Conservation (phyloP, 2,329 filamentous ascomycete species). For the Botrytis deweyae region DNA sequence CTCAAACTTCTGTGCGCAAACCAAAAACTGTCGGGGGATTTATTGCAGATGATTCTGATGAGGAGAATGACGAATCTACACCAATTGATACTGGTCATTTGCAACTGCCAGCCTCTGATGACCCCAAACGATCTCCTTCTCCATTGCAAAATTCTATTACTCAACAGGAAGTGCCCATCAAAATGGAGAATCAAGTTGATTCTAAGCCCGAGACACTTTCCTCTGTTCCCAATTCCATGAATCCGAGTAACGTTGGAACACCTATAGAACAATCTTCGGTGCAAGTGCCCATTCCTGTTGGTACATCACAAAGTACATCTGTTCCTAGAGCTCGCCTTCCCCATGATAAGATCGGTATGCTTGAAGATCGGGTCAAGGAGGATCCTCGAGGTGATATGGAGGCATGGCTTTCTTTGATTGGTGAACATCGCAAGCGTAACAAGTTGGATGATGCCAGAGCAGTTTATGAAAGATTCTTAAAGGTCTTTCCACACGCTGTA, state of each 20-base stretch:
- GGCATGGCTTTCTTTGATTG: constrained; percentile 85
- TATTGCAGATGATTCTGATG: constrained; percentile 41
- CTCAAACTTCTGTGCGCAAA: constrained; percentile 37
- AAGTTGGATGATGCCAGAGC: constrained; percentile 78
- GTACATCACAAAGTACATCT: constrained; percentile 30
- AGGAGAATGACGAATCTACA: constrained; percentile 37
- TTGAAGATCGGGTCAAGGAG: constrained; percentile 89
- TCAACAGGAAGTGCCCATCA: constrained; percentile 32
- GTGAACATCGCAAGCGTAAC: constrained; percentile 77
- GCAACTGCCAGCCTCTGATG: constrained; percentile 34
- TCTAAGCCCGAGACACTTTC: constrained; percentile 28
- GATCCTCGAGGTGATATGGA: constrained; percentile 91
- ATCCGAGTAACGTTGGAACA: constrained; percentile 28
- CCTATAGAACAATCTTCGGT: constrained; percentile 33
- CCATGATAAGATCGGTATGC: constrained; percentile 42
- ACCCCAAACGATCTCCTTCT: constrained; percentile 36
- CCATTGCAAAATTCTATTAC: constrained; percentile 37
- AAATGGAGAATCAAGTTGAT: constrained; percentile 37
- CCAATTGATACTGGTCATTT: constrained; percentile 29
- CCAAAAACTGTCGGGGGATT: constrained; percentile 41
- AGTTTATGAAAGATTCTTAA: constrained; percentile 82
- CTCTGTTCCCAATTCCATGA: constrained; percentile 34
- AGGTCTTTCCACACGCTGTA: constrained; percentile 87
- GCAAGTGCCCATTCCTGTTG: constrained; percentile 32
- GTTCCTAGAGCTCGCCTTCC: constrained; percentile 40